These are phyloP conservation scores for Marasmius fiardii DNA, from an alignment of 1,284 basidiomycete genomes.

Conservation along the genomic window DNA sequence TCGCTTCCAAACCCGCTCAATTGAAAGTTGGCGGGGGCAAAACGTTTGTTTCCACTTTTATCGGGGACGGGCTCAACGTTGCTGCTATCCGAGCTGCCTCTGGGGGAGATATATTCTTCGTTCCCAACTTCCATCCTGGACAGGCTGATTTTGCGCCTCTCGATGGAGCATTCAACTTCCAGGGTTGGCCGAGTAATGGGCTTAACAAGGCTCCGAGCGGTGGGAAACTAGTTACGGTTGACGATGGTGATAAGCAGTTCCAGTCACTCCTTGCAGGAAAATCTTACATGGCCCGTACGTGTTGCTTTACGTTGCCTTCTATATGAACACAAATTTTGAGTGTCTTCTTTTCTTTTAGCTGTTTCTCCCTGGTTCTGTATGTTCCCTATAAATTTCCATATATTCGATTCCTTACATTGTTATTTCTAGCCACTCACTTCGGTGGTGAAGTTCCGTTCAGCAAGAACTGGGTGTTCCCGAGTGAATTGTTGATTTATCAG, in stretches of 20 bases:
- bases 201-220: slow-evolving; percentile 19
- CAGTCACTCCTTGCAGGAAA: slow-evolving; percentile 16
- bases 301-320: slow-evolving; percentile 4
- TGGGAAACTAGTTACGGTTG: slow-evolving; percentile 18
- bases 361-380: slow-evolving; percentile 40
- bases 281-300: slow-evolving; percentile 32
- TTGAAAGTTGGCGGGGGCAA: slow-evolving; percentile 9
- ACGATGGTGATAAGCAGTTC: slow-evolving; percentile 23
- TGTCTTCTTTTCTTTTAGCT: slow-evolving; percentile 20
- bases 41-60: slow-evolving; percentile 18
- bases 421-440: slow-evolving; percentile 30
- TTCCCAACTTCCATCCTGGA: slow-evolving; percentile 20
- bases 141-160: slow-evolving; percentile 15
- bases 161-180: slow-evolving; percentile 22
- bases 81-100: slow-evolving; percentile 13
- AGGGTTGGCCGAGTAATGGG: slow-evolving; percentile 20
- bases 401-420: background rate
- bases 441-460: slow-evolving; percentile 22
- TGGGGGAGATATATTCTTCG: slow-evolving; percentile 15
- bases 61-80: slow-evolving; percentile 18
- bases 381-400: background rate
- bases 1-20: slow-evolving; percentile 19
- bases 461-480: slow-evolving; percentile 32
- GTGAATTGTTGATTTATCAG: slow-evolving; percentile 29
- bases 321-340: slow-evolving; percentile 17